A percentile compares a stretch with the other conserved stretches of the same genome.
Evolutionary conservation across 192 early-diverging fungal genomes (phyloP).

Genomic region (Entomortierella lignicola): DNA sequence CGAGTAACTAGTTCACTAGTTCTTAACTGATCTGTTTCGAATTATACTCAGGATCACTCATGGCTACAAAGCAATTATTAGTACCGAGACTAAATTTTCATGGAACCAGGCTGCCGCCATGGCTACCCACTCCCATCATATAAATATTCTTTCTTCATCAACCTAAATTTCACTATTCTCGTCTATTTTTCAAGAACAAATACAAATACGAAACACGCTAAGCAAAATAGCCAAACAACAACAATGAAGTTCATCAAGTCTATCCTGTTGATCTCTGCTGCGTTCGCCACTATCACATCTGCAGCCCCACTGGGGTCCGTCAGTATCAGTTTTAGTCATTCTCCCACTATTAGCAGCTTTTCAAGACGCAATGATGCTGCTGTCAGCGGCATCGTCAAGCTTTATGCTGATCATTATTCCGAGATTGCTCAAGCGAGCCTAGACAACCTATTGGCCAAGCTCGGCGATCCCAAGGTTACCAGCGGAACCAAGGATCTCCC

Average conservation of each 20-base stretch:
- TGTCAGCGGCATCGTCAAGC: conserved; percentile 28
- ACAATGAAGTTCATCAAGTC: conserved; percentile 26
- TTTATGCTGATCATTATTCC: conserved; percentile 33
- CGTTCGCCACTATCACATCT: conserved; percentile 19
- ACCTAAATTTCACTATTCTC: background rate
- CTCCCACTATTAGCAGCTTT: too few relatives aligned
- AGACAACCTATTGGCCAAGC: conserved; percentile 28
- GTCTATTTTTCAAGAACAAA: too few relatives aligned
- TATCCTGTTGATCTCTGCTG: conserved; percentile 26
- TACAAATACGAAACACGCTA: too few relatives aligned
- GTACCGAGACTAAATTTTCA: background rate
- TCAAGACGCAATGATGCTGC: conserved; percentile 1
- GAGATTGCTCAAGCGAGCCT: conserved; percentile 23
- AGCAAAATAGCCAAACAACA: background rate
- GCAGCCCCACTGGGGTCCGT: background rate
- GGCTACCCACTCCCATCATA: background rate
- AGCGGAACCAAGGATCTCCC: too few relatives aligned
- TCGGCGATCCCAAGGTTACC: conserved; percentile 16
- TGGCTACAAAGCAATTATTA: background rate
- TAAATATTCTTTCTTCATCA: background rate
- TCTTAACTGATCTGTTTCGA: background rate
- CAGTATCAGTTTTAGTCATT: too few relatives aligned
- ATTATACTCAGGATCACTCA: background rate
- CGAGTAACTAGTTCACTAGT: background rate
- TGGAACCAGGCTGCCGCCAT: background rate